Evolutionary conservation across 1,139 yeast species (phyloP).

Genomic region (Maudiozyma humilis): DNA sequence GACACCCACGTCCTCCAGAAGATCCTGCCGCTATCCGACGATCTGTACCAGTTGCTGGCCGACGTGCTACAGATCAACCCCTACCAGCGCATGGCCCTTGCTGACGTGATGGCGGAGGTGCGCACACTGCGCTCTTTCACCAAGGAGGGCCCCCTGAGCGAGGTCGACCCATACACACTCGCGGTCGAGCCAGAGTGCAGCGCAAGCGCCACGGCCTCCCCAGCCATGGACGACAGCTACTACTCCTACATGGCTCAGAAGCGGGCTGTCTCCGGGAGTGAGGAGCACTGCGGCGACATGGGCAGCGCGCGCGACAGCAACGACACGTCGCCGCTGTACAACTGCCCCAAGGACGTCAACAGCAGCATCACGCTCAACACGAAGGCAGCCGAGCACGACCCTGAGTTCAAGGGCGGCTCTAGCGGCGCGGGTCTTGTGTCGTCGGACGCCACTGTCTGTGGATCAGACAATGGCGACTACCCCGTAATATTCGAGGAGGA

Average conservation of each 20-base stretch:
- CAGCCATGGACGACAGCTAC: neutral
- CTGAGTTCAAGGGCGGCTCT: neutral
- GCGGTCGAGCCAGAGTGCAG: too few species aligned
- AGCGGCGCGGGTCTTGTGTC: neutral
- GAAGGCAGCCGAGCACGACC: neutral
- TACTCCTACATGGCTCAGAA: neutral
- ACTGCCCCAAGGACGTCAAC: slow-evolving; percentile 1
- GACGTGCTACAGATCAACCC: slow-evolving; percentile 58
- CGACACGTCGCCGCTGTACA: neutral
- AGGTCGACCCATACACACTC: slow-evolving; percentile 10
- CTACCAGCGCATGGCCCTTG: slow-evolving; percentile 49
- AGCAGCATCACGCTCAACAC: neutral
- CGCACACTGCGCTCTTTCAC: slow-evolving; percentile 34
- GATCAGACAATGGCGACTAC: slow-evolving; percentile 2
- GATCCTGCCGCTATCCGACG: slow-evolving; percentile 40
- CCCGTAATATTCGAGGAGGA: neutral
- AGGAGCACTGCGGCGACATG: too few species aligned
- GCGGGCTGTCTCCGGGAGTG: neutral
- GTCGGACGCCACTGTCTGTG: slow-evolving; percentile 4
- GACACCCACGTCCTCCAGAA: slow-evolving; percentile 48
- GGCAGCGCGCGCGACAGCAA: too few species aligned
- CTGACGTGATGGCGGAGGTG: slow-evolving; percentile 29
- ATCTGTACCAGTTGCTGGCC: slow-evolving; percentile 48
- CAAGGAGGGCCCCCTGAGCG: slow-evolving; percentile 33
- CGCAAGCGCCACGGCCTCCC: neutral